These are phyloP conservation scores for Trichoderma guizhouense DNA, from an alignment of 2,329 filamentous ascomycete species.

Conservation along the genomic window DNA sequence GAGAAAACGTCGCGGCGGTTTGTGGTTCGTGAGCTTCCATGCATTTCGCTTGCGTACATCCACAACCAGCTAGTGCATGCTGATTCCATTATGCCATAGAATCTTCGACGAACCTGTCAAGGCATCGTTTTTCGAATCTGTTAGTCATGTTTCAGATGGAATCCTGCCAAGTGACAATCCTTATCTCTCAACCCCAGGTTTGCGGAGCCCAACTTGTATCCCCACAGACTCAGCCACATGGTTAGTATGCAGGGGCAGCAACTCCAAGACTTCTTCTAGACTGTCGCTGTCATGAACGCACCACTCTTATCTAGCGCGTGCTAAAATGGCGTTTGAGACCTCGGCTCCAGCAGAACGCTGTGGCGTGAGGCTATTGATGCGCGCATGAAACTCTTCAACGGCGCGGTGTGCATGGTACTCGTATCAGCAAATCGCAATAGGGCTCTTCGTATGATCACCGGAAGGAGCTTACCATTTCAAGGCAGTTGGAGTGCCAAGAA, in stretches of 20 bases:
- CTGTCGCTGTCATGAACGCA: neutral
- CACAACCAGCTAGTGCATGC: neutral
- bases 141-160: neutral
- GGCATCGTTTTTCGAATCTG: neutral
- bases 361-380: neutral
- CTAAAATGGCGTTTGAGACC: neutral
- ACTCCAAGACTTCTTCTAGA: neutral
- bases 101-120: neutral
- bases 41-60: neutral
- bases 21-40: neutral
- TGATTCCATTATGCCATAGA: neutral
- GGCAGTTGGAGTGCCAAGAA: neutral
- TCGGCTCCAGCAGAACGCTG: neutral
- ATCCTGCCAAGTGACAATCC: neutral
- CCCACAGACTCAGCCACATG: neutral
- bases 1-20: neutral
- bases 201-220: neutral
- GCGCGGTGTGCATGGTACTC: neutral
- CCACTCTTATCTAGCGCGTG: neutral
- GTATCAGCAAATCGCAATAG: neutral
- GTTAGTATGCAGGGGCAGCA: neutral
- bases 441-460: neutral
- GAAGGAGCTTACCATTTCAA: neutral
- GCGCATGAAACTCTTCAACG: neutral
- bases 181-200: conserved; percentile 15